A percentile compares a stretch with the other conserved stretches of the same genome.
Conservation (phyloP, 73 alveolate species). For the Effrenium voratum region DNA sequence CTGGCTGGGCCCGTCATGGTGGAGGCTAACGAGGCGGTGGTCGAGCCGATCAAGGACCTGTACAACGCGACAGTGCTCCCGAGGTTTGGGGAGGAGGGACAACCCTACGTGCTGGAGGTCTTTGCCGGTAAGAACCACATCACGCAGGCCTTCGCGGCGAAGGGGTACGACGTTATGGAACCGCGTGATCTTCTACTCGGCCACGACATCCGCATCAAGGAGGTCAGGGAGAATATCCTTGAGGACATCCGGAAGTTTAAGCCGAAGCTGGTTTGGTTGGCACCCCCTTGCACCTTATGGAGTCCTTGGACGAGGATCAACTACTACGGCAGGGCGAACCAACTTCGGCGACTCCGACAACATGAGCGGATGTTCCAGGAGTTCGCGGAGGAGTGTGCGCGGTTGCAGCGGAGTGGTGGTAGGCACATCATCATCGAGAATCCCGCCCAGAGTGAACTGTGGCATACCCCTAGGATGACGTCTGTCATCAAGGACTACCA, state of each 20-base stretch:
- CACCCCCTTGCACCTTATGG: conserved; percentile 27
- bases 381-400: neutral
- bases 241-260: neutral
- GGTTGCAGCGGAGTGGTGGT: neutral
- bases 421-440: neutral
- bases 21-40: neutral
- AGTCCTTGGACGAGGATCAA: neutral
- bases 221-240: neutral
- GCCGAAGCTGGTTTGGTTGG: neutral
- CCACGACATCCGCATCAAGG: neutral
- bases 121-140: neutral
- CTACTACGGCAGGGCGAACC: neutral
- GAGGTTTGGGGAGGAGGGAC: neutral
- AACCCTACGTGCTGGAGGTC: neutral
- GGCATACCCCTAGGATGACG: neutral
- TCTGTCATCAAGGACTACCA: neutral
- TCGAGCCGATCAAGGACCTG: neutral
- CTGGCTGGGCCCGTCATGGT: neutral
- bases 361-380: neutral
- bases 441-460: too few relatives aligned
- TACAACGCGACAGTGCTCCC: too few relatives aligned
- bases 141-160: neutral
- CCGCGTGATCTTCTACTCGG: neutral
- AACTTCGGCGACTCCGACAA: neutral
- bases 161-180: neutral